These are phyloP conservation scores for Entrophospora sp. DNA, from an alignment of 192 early-diverging fungal species.

Conservation along the genomic window DNA sequence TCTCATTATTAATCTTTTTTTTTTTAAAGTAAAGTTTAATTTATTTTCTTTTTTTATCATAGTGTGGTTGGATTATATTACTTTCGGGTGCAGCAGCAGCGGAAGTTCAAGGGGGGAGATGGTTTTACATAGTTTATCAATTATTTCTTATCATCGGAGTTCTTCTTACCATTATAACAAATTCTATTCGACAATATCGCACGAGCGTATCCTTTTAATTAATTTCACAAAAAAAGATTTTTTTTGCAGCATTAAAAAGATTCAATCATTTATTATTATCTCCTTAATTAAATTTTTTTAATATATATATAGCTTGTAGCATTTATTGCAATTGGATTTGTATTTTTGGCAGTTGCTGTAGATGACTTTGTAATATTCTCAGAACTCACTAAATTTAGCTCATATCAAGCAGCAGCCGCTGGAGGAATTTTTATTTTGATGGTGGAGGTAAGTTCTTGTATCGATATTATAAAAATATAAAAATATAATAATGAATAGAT, in stretches of 20 bases:
- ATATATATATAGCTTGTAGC: conserved; percentile 25
- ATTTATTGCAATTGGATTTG: conserved; percentile 20
- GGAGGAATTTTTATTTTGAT: conserved; percentile 31
- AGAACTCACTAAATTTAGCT: background rate
- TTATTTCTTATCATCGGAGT: conserved; percentile 29
- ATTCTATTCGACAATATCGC: conserved; percentile 28
- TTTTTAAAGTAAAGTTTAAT: background rate
- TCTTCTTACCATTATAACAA: conserved; percentile 22
- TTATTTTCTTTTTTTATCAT: conserved; percentile 2
- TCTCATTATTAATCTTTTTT: background rate
- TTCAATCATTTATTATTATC: background rate
- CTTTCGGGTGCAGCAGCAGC: conserved; percentile 29
- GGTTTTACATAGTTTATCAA: conserved; percentile 39
- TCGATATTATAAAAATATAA: background rate
- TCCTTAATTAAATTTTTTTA: conserved; percentile 5
- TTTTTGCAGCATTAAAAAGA: background rate
- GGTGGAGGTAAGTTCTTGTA: conserved; percentile 22
- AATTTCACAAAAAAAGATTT: background rate
- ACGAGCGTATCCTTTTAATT: conserved; percentile 21
- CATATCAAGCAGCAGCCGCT: conserved; percentile 24
- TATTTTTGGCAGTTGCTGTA: conserved; percentile 3
- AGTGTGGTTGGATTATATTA: conserved; percentile 41
- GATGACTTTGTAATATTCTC: conserved; percentile 7
- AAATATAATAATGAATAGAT: background rate
- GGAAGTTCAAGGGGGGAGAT: conserved; percentile 2